These are phyloP conservation scores for Fonsecaea nubica DNA, from an alignment of 2,329 filamentous ascomycete genomes.

Conservation along the genomic window DNA sequence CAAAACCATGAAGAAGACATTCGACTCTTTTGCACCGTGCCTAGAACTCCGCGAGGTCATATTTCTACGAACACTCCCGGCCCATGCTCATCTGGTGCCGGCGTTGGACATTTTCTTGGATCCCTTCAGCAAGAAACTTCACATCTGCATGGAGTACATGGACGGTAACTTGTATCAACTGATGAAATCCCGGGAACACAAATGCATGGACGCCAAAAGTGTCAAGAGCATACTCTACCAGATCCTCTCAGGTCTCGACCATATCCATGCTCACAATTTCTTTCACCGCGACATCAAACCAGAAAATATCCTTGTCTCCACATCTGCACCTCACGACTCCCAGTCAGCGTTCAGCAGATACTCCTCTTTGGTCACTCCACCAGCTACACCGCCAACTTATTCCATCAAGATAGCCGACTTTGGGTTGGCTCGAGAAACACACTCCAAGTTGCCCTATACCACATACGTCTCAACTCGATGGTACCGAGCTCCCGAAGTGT, in stretches of 20 bases:
- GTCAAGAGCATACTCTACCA: conserved; percentile 98
- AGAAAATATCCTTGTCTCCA: conserved; percentile 97
- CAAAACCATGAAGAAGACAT: conserved; percentile 99
- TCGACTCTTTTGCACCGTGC: conserved; percentile 88
- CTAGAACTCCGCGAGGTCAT: conserved; percentile 95
- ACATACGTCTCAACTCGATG: conserved; percentile 98
- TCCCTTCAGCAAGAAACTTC: conserved; percentile 91
- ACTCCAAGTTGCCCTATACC: conserved; percentile 94
- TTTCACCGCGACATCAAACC: conserved; percentile 99
- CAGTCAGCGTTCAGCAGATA: conserved; percentile 89
- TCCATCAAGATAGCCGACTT: conserved; percentile 99
- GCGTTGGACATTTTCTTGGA: conserved; percentile 98
- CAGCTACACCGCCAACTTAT: conserved; percentile 90
- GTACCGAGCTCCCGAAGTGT: conserved; percentile 92
- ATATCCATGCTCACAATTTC: conserved; percentile 96
- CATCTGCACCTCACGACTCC: conserved; percentile 81
- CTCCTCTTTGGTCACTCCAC: conserved; percentile 89
- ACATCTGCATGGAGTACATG: conserved; percentile 99
- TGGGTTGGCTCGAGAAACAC: conserved; percentile 93
- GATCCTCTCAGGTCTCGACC: conserved; percentile 93
- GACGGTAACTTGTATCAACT: conserved; percentile 98
- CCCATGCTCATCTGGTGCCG: conserved; percentile 91
- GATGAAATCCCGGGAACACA: conserved; percentile 98
- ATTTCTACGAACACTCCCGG: conserved; percentile 86
- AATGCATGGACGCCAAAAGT: conserved; percentile 83